phyloP scores from a whole-genome alignment of 2,329 filamentous ascomycete species.

The Aureobasidium sp. region DNA sequence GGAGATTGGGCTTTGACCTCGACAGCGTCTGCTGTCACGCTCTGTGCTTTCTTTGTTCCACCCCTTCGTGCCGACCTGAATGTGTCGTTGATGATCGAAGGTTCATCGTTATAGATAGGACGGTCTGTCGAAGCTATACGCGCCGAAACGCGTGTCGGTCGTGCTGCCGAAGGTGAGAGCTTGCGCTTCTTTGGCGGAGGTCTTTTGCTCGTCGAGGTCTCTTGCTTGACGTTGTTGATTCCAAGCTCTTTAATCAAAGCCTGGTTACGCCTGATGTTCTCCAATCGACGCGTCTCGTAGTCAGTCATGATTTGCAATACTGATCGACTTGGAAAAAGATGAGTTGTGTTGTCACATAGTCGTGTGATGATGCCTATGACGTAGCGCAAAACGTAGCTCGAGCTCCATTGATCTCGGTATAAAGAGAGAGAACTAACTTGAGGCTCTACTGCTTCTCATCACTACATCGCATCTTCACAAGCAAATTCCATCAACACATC shows the following conservation, averaged over 20 bases:
- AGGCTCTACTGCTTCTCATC: neutral
- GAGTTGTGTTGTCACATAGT: neutral
- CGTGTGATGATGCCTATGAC: neutral
- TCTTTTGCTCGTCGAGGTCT: constrained; percentile 17
- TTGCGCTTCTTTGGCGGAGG: constrained; percentile 37
- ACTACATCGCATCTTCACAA: neutral
- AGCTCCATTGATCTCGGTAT: neutral
- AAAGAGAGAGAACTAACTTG: neutral
- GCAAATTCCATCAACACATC: neutral
- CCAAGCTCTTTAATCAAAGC: constrained; percentile 43
- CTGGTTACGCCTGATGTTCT: constrained; percentile 46
- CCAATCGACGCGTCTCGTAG: constrained; percentile 41
- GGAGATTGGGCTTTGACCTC: constrained; percentile 8
- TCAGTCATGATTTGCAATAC: constrained; percentile 19
- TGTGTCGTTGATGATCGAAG: neutral
- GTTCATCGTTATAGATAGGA: constrained; percentile 36
- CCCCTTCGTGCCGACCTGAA: neutral
- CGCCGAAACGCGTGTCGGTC: constrained; percentile 34
- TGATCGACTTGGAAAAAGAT: neutral
- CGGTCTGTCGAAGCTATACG: constrained; percentile 38
- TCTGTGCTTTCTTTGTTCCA: constrained; percentile 2
- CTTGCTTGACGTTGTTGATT: constrained; percentile 30
- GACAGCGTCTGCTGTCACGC: neutral
- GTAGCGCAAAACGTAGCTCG: neutral
- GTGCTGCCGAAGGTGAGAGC: constrained; percentile 20